These are phyloP conservation scores for Oryza coarctata DNA, from an alignment of 176 grass and related monocot genomes.

Conservation along the genomic window DNA sequence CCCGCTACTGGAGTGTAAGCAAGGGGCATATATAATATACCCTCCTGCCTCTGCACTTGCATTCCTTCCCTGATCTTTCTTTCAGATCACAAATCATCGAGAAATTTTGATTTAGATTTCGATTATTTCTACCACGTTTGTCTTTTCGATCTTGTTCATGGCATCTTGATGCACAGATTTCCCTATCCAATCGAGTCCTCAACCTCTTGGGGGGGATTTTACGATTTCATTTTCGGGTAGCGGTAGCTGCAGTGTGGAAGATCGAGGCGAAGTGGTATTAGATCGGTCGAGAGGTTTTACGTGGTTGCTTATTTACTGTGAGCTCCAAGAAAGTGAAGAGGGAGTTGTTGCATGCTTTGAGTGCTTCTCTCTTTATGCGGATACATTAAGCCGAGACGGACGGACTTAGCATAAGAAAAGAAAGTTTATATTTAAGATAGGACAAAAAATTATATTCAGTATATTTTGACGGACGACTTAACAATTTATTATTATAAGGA, in stretches of 20 bases:
- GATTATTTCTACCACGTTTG: background rate
- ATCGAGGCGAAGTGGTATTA: background rate
- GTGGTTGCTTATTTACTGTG: background rate
- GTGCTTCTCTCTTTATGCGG: background rate
- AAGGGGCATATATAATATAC: no score
- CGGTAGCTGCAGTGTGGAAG: background rate
- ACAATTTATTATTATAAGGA: no score
- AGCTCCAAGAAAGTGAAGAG: background rate
- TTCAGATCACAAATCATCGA: background rate
- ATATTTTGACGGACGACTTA: no score
- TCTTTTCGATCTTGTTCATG: background rate
- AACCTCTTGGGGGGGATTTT: background rate
- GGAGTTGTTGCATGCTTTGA: slow-evolving; percentile 4
- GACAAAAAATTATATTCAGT: no score
- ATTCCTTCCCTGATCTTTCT: background rate
- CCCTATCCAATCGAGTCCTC: no score
- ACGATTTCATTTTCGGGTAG: background rate
- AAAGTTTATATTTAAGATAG: no score
- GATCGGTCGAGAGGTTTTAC: background rate
- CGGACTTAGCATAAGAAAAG: no score
- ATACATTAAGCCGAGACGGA: no score
- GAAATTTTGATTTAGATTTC: background rate
- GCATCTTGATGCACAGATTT: background rate
- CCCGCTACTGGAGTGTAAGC: background rate
- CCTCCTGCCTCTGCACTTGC: no score